Evolutionary conservation across 73 alveolate species (phyloP), one percentile per base, ranked within the genome.

Genomic region (Paramecium tetraurelia): DNA sequence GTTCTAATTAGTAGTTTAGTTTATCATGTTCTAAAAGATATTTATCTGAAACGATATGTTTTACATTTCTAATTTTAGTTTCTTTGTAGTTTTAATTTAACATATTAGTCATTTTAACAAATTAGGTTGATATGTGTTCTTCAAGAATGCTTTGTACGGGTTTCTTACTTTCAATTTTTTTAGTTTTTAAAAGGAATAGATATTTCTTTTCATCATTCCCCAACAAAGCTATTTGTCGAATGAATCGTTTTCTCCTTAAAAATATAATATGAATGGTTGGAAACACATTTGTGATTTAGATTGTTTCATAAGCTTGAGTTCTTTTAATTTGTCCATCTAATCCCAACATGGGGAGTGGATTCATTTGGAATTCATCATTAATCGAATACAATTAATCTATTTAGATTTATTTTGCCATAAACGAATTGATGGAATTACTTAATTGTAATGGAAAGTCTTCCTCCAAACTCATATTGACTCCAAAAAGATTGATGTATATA

Each of bases 141-240:
- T 63, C 84, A 16, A 63, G 27, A 14, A 63, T 63, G 31, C 29
- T 63, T 63, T 63, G 27, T 7, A 63, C 14, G 9, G 21, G 21
- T 18, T 41, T 72, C 18, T 72, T 72, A 2, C 4, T 36, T 38
- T 72, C 59, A 12, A 33, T 16, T 16, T 80, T 44, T 57, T 80
- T 80, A 1, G 38, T 35, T 35, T 35, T 38, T 12, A 80, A 46
- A 38, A 41, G 33, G 72, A 80, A 80, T 5, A 41, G 8, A 21
- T 80, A 80, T n/a, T 48, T 41, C 72, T 80, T 80, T 80, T 80
- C 90, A 80, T 80, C 57, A 24, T 21, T 24, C 2, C 90, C 90
- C 22, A 80, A 44, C 12, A 80, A 40, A 0, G 76, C 43, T n/a
- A 80, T 27, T 48, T 31, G 22, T 80, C 90, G 0, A 5, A 80